Conservation (phyloP, 2,329 filamentous ascomycete species). For the Pezicula radicicola region DNA sequence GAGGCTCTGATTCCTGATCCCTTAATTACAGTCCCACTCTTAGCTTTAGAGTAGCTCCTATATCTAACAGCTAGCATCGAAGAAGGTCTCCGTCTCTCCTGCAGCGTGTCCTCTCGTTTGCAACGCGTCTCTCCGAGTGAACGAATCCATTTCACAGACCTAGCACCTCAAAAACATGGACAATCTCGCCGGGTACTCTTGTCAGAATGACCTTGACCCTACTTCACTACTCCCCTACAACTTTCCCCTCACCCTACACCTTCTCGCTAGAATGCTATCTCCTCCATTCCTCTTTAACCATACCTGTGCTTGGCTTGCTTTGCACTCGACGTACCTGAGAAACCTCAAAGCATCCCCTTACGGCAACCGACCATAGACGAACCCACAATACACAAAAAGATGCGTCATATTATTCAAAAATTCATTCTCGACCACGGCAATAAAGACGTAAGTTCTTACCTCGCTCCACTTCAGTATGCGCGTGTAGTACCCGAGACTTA, state of each 20-base stretch:
- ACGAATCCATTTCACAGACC: no score
- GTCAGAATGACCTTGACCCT: no score
- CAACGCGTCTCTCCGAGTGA: conserved; percentile 22
- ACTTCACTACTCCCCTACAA: no score
- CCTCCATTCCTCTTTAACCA: no score
- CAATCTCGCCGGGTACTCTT: no score
- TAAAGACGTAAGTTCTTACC: background rate
- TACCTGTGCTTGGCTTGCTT: no score
- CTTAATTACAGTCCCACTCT: conserved; percentile 5
- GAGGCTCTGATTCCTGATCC: conserved; percentile 10
- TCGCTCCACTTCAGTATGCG: background rate
- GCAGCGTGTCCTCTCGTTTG: conserved; percentile 27
- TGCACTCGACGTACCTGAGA: no score
- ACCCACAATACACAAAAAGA: background rate
- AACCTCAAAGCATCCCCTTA: no score
- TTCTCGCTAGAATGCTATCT: no score
- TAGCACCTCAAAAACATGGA: no score
- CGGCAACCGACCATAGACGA: background rate
- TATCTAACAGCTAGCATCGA: conserved; percentile 30
- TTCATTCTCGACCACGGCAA: background rate
- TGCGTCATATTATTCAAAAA: background rate
- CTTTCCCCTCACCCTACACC: no score
- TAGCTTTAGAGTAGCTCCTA: conserved; percentile 22
- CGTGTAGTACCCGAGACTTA: background rate
- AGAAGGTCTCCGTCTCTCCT: conserved; percentile 30